Evolutionary conservation across 495 filamentous ascomycete species (phyloP), one percentile per base, ranked within the genome.

Genomic region (Trichoderma erinaceum): DNA sequence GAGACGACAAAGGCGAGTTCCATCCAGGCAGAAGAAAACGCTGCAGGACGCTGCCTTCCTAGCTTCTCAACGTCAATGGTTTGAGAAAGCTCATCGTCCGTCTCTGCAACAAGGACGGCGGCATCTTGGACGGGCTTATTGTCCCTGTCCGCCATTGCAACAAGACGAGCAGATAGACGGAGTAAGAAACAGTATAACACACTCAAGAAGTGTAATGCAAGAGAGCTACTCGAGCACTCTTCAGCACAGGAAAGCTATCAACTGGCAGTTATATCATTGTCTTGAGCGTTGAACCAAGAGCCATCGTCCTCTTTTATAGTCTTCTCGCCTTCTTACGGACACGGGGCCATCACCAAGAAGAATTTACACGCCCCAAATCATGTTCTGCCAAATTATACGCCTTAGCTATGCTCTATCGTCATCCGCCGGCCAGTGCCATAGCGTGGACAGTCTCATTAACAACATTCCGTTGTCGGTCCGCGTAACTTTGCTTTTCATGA

Each of bases 1-100:
- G 90, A 88, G 69, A 89, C 85, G 73, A 87, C 85, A 71, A 95
- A 96, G 4, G 85, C 83, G 21, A 88, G 70, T 73, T 96, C 92
- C 3, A 83, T 76, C 76, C 84, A 85, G 41, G 80, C 68, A 35
- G 83, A 85, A 12, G 76, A 70, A 72, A 96, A 93, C n/a, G 74
- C 77, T 11, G 82, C 80, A 3, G 92, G 92, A 58, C 92, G 80
- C 70, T 92, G 81, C 66, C 89, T 83, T 41, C 91, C 92, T 0
- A 95, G 79, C 13, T 83, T 81, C 66, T 92, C 90, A 65, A 94
- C 78, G n/a, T 76, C 78, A 38, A 69, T 41, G 10, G 16, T 23
- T 7, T 56, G 63, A n/a, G 63, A 15, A 13, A 56, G 21, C 21
- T 66, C 58, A 15, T 64, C 64, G 25, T 23, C 52, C 29, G n/a